Evolutionary conservation across 202 grass and related monocot species (phyloP), one percentile per base, ranked within the genome.

Genomic region (Thinopyrum obtusiflorum): DNA sequence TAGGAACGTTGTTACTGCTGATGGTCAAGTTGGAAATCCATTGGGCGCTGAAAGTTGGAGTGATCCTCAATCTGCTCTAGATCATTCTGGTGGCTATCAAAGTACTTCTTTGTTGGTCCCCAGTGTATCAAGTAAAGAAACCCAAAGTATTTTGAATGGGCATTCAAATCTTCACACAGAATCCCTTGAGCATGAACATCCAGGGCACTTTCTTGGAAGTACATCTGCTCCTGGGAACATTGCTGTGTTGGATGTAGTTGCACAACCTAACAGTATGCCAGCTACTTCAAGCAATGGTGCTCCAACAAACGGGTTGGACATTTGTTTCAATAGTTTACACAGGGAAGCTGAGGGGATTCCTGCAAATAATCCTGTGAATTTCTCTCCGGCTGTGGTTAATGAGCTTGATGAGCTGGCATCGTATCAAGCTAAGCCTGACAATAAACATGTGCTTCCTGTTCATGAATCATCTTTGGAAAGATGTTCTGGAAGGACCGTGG

Each of bases 331-430:
- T 77, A 72, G 53, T 86, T 65, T 65, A 60, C 83, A 86, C 61
- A 91, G 80, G 81, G 92, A 96, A 74, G 66, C 72, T 65, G 83
- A 86, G 70, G 87, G 84, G 51, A 83, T 78, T 79, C 83, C 49
- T 86, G 85, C 84, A 77, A 91, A 92, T 79, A 86, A 94, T 49
- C 77, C 83, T 31, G 80, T 47, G 29, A 85, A 60, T 68, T 73
- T 65, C 24, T 77, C 87, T 69, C 76, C 83, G 65, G 77, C 53
- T 9, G 36, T 59, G 59, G 46, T 85, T 55, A 84, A 91, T 55
- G 87, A 85, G 60, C 84, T 92, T 71, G 89, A 94, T 90, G 93
- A 92, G 39, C 90, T 92, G 59, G 82, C 49, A 80, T 88, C 64
- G 13, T 77, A 91, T 80, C 84, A 94, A 80, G 67, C 36, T 55